Conservation (phyloP, 2,329 filamentous ascomycete species). For the Fusarium pseudoanthophilum region DNA sequence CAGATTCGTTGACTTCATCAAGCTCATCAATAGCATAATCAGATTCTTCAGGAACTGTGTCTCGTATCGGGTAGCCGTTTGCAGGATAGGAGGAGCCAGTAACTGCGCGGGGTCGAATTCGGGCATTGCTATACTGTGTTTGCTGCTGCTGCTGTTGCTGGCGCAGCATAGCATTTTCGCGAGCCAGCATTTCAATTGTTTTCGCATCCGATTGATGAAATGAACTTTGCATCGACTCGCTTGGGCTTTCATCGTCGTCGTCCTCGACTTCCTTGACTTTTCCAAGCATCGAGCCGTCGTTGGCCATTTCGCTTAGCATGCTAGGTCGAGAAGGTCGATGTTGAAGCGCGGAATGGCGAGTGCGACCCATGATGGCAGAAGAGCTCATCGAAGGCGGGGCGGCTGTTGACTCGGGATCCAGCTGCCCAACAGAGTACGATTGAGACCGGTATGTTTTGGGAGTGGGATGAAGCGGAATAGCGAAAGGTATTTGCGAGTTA, state of each 20-base stretch:
- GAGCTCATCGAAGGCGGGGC: conserved; percentile 55
- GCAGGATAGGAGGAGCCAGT: conserved; percentile 64
- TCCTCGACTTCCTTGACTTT: conserved; percentile 78
- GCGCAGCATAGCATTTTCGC: conserved; percentile 71
- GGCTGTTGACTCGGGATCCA: conserved; percentile 72
- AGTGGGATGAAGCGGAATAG: conserved; percentile 88
- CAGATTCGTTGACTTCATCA: conserved; percentile 68
- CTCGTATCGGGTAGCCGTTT: conserved; percentile 69
- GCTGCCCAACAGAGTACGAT: conserved; percentile 94
- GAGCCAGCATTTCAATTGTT: conserved; percentile 70
- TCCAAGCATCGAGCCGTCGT: conserved; percentile 68
- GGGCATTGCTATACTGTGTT: conserved; percentile 63
- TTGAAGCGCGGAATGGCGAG: conserved; percentile 75
- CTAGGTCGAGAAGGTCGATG: conserved; percentile 84
- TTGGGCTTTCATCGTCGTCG: conserved; percentile 69
- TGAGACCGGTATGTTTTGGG: conserved; percentile 95
- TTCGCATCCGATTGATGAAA: conserved; percentile 69
- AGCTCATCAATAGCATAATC: conserved; percentile 80
- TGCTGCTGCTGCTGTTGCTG: conserved; percentile 57
- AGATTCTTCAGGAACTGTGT: conserved; percentile 70
- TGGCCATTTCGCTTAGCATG: conserved; percentile 78
- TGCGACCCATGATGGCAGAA: conserved; percentile 62
- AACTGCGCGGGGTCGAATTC: conserved; percentile 68
- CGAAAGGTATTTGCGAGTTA: conserved; percentile 80
- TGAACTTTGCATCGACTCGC: conserved; percentile 59